Evolutionary conservation across 2,329 filamentous ascomycete species (phyloP), one percentile per base, ranked within the genome.

Genomic region (Cytospora schulzeri): DNA sequence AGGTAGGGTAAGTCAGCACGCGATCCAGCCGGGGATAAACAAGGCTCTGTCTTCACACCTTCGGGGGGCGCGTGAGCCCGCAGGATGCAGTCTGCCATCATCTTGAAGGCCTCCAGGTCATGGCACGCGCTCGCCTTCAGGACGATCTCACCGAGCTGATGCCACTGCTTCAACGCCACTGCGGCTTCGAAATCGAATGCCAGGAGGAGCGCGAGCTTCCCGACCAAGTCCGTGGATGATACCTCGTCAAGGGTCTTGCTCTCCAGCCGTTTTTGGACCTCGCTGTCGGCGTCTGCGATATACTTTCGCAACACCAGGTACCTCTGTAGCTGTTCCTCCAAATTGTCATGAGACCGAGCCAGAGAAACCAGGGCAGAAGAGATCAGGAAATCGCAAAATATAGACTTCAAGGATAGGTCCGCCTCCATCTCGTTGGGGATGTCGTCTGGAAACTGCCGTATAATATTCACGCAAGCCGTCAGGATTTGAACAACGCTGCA

Each of bases 101-200:
- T 79, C 66, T 89, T 87, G 63, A 85, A 85, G 22, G 84, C 78
- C 4, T 73, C 69, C 38, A 80, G 75, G 58, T 79, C 79, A 22
- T 76, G 74, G 63, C 81, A 85, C 0, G 70, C 60, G 7, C 75
- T 76, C 1, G 82, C 81, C 60, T 79, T 82, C 61, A 82, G 71
- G 26, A 95, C 82, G 9, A 92, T 84, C 19, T 78, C 74, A 6
- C 81, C 78, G 1, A 96, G 77, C 45, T 85, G 81, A 52, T 90
- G 84, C 89, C 89, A 95, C 24, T 83, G 80, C 65, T 87, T 84
- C 5, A 95, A 78, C 35, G 80, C 81, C 48, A 91, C 77, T 0
- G 89, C 86, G 2, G 87, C 89, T 77, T 97, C 93, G 66, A 96
- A 91, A 68, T 95, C 90, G 68, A 93, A 91, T 0, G 90, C 86